Percentiles rank a stretch among this genome's conserved stretches.
Conservation (phyloP, 129 eudicot species). For the Apium graveolens region DNA sequence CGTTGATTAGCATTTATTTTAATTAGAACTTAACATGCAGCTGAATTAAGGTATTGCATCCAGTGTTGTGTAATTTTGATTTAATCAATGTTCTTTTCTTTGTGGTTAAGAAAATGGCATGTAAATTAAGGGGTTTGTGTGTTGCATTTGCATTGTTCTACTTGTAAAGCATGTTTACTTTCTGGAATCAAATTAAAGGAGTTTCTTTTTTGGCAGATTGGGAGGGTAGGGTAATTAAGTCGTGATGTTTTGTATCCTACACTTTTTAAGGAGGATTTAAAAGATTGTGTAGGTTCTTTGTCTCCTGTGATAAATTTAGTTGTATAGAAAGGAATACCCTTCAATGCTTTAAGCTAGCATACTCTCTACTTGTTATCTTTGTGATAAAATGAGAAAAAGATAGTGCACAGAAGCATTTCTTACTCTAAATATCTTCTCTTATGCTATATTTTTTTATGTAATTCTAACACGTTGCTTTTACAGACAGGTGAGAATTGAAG, state of each 20-base stretch:
- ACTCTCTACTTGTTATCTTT: background rate
- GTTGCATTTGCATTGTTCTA: constrained; percentile 9
- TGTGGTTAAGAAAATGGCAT: constrained; percentile 1
- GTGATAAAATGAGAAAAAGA: background rate
- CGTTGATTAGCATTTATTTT: background rate
- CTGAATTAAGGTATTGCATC: constrained; percentile 2
- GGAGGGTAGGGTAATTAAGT: background rate
- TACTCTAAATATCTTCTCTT: background rate
- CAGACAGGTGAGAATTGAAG: background rate
- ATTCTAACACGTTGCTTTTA: constrained; percentile 7
- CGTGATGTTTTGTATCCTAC: background rate
- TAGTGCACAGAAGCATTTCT: background rate
- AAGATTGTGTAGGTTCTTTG: background rate
- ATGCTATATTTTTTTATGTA: background rate
- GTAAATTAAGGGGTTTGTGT: constrained; percentile 11
- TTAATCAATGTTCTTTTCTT: constrained; percentile 10
- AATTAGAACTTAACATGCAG: background rate
- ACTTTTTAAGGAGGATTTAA: background rate
- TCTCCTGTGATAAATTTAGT: background rate
- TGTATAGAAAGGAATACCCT: background rate
- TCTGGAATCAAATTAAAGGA: background rate
- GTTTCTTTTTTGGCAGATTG: background rate
- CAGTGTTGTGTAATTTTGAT: background rate
- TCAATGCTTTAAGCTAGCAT: background rate
- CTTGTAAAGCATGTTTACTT: background rate